Percentiles rank a stretch among this genome's conserved stretches.
Evolutionary conservation across 179 eudicot genomes (phyloP).

Genomic region (Silene vulgaris): DNA sequence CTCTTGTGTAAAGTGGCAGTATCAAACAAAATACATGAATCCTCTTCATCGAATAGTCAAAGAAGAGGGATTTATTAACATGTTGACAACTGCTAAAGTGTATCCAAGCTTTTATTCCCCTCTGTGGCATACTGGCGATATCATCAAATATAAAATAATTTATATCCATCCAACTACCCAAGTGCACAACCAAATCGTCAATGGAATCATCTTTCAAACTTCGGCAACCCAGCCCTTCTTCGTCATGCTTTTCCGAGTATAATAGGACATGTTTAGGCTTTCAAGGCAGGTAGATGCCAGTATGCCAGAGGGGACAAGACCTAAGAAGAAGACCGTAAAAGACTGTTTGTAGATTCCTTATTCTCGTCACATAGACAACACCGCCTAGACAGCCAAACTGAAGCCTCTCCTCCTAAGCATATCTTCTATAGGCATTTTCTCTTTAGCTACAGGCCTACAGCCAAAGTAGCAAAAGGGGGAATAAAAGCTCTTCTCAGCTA

Average conservation of each 20-base stretch:
- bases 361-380: neutral
- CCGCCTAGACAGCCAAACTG: neutral
- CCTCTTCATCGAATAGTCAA: neutral
- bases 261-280: neutral
- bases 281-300: neutral
- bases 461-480: no score
- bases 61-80: neutral
- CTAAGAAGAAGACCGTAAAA: neutral
- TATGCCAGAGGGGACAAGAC: neutral
- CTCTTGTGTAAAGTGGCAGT: neutral
- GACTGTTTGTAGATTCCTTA: neutral
- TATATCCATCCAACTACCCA: neutral
- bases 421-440: neutral
- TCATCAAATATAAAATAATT: neutral
- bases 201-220: neutral
- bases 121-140: neutral
- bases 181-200: neutral
- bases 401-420: neutral
- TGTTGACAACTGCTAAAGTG: neutral
- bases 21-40: neutral
- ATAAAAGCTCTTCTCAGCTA: neutral
- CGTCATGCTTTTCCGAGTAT: neutral
- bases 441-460: neutral
- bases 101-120: neutral
- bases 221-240: neutral